phyloP scores from a whole-genome alignment of 805 yeast genomes.

The Blastobotrys chiropterorum region DNA sequence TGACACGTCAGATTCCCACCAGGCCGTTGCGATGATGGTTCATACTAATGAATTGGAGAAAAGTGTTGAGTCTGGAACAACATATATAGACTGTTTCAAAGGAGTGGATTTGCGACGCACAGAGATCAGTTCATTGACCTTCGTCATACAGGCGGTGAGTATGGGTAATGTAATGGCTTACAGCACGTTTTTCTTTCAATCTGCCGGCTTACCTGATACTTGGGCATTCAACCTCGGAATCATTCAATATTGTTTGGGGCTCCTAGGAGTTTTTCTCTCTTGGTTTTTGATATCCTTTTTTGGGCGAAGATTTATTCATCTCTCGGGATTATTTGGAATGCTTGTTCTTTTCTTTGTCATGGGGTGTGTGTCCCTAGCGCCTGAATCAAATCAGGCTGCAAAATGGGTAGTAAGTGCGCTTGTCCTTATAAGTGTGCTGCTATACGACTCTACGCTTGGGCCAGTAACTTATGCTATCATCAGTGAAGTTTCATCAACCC shows the following conservation, averaged over 20 bases:
- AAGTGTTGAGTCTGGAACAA: constrained; percentile 17
- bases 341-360: constrained; percentile 9
- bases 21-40: constrained; percentile 29
- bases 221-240: constrained; percentile 42
- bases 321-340: constrained; percentile 10
- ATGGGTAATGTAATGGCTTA: constrained; percentile 25
- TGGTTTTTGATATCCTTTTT: constrained; percentile 6
- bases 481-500: constrained; percentile 38
- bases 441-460: constrained; percentile 39
- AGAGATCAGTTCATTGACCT: constrained; percentile 38
- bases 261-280: constrained; percentile 34
- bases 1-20: constrained; percentile 50
- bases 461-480: constrained; percentile 38
- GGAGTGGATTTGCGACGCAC: constrained; percentile 46
- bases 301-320: constrained; percentile 15
- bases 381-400: constrained; percentile 10
- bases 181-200: constrained; percentile 42
- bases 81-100: constrained; percentile 39
- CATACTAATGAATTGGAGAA: constrained; percentile 39
- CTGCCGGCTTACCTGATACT: constrained; percentile 29
- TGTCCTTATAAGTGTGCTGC: constrained; percentile 39
- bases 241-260: constrained; percentile 40
- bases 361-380: constrained; percentile 13
- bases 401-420: constrained; percentile 35
- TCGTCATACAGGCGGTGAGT: constrained; percentile 40